Evolutionary conservation across 1,284 basidiomycete species (phyloP), one percentile per base, ranked within the genome.

Genomic region (Sutorius eximius): DNA sequence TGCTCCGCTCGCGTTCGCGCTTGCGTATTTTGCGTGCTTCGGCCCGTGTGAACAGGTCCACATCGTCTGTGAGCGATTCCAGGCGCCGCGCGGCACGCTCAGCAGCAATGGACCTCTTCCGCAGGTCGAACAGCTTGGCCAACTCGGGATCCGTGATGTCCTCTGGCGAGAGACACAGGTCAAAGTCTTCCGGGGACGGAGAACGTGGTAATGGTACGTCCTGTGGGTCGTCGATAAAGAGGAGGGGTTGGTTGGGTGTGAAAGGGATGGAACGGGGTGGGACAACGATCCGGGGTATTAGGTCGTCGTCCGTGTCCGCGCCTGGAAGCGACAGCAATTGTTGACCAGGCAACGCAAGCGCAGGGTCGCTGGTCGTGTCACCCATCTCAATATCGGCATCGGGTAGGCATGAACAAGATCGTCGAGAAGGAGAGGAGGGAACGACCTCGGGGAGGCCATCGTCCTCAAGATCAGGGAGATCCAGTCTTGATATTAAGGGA

Each of bases 1-100:
- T 76, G 29, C 76, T 73, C 32, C 76, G 68, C 66, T 82, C 80
- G 62, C 79, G 80, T 61, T 80, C 77, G 45, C 71, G 69, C 66
- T 80, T 82, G 58, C 80, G 66, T 52, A 59, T 62, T 51, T 74
- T 71, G 51, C 77, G 68, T 45, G 76, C 79, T 59, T 80, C 78
- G 49, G 74, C 72, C 46, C 78, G 74, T 59, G 67, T 63, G 54
- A 73, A 70, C 66, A 77, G 75, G 55, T 72, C 71, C n/a, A 65
- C 63, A 50, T 75, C 56, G 56, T 65, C 59, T 67, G 63, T 59
- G 64, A 66, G 44, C 54, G 65, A 63, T 57, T 82, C 78, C 49
- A 69, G 45, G 34, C 63, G 62, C 27, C 74, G 70, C 22, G 78
- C 77, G 30, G 64, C 66, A 32, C 73, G 73, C 61, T 80, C 79